Conservation (phyloP, 257 asterid genomes). For the Marsdenia floribunda region DNA sequence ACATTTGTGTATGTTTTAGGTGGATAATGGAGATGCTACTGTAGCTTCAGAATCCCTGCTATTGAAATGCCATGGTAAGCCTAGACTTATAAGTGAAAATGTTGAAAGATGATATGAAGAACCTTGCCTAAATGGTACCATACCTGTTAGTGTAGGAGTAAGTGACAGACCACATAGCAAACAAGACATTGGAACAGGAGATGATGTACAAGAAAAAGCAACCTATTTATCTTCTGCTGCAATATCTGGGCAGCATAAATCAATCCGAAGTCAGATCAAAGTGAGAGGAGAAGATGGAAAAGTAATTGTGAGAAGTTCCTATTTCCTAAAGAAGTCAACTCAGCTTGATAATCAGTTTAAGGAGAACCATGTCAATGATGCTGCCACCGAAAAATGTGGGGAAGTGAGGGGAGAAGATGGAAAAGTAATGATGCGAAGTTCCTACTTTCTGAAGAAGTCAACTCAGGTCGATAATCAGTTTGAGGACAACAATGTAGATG, state of each 20-base stretch:
- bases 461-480: conserved; percentile 14
- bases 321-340: conserved; percentile 22
- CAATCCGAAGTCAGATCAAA: conserved; percentile 25
- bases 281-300: conserved; percentile 14
- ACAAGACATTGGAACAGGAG: conserved; percentile 21
- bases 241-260: conserved; percentile 43
- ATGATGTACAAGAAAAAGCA: conserved; percentile 26
- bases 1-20: conserved; percentile 27
- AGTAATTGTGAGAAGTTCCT: conserved; percentile 31
- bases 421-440: conserved; percentile 26
- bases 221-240: conserved; percentile 57
- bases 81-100: neutral
- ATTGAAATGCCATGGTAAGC: conserved; percentile 43
- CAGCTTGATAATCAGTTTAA: conserved; percentile 15
- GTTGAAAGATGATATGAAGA: neutral
- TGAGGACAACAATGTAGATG: conserved; percentile 12
- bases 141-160: conserved; percentile 25
- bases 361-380: conserved; percentile 12
- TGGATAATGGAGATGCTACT: conserved; percentile 20
- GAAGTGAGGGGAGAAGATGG: neutral
- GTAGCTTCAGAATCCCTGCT: conserved; percentile 26
- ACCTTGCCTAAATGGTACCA: neutral
- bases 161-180: conserved; percentile 19
- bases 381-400: conserved; percentile 11
- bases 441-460: conserved; percentile 25